Evolutionary conservation across 345 rosid genomes (phyloP).

Genomic region (Brassica carinata): DNA sequence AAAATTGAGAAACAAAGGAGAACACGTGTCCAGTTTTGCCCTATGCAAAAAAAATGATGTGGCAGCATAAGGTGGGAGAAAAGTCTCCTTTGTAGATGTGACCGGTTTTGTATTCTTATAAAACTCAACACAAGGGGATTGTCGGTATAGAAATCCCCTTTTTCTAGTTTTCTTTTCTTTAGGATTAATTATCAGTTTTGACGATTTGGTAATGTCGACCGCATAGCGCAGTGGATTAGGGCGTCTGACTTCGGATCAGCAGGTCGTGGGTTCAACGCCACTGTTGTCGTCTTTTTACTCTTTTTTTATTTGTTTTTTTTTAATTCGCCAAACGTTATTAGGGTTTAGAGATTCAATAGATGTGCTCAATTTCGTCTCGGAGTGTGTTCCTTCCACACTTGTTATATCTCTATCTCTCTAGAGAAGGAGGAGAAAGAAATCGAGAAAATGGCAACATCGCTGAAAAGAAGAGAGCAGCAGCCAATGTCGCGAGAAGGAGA

Average conservation of each 20-base stretch:
- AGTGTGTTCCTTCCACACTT: background rate
- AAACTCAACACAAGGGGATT: background rate
- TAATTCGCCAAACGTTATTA: background rate
- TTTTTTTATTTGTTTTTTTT: background rate
- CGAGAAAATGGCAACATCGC: constrained; percentile 42
- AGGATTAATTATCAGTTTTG: too few relatives aligned
- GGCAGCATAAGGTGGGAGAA: too few relatives aligned
- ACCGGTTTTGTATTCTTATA: background rate
- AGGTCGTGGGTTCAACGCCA: constrained; percentile 94
- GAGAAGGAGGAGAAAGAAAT: background rate
- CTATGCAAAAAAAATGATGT: too few relatives aligned
- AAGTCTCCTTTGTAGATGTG: too few relatives aligned
- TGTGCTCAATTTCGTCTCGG: background rate
- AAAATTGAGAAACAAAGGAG: too few relatives aligned
- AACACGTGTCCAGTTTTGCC: too few relatives aligned
- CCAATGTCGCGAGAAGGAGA: constrained; percentile 71
- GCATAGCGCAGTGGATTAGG: constrained; percentile 99
- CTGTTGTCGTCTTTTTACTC: constrained; percentile 52
- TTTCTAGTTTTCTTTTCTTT: background rate
- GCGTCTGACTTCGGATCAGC: constrained; percentile 98
- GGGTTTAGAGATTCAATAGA: constrained; percentile 20
- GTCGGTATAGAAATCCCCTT: background rate
- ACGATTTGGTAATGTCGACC: constrained; percentile 19
- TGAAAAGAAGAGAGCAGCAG: constrained; percentile 69
- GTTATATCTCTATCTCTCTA: background rate